phyloP scores from a whole-genome alignment of 768 basidiomycete species.

The Mycena haematopus region DNA sequence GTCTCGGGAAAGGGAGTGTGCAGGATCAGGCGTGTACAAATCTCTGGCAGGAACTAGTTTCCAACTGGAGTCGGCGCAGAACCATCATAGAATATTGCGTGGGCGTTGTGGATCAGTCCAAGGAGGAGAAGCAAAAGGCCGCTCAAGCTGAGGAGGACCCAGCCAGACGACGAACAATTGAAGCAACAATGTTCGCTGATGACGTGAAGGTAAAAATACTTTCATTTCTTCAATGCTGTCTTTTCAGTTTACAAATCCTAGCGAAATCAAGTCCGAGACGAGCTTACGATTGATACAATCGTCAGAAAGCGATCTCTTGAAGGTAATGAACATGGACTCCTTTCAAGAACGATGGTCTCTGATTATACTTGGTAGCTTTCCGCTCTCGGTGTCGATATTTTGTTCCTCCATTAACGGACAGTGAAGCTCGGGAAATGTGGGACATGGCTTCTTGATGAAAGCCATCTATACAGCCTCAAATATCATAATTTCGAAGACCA shows the following conservation, averaged over 20 bases:
- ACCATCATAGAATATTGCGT: constrained; percentile 82
- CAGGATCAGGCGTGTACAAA: constrained; percentile 79
- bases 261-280: constrained; percentile 79
- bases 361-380: constrained; percentile 58
- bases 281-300: constrained; percentile 74
- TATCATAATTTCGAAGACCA: too few species aligned
- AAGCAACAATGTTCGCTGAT: constrained; percentile 65
- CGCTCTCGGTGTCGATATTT: constrained; percentile 82
- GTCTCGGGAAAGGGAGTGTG: constrained; percentile 51
- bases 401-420: constrained; percentile 65
- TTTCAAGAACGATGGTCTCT: neutral
- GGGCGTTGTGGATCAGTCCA: constrained; percentile 67
- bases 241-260: constrained; percentile 36
- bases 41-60: constrained; percentile 73
- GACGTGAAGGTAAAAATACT: constrained; percentile 68
- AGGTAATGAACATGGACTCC: constrained; percentile 63
- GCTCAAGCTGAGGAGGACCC: constrained; percentile 54
- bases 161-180: constrained; percentile 52
- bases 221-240: neutral
- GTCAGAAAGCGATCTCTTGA: constrained; percentile 73
- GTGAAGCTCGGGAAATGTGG: constrained; percentile 65
- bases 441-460: constrained; percentile 39
- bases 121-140: constrained; percentile 58
- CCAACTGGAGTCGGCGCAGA: constrained; percentile 74
- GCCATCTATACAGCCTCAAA: neutral